A percentile compares a stretch with the other conserved stretches of the same genome.
Conservation (phyloP, 2,329 filamentous ascomycete genomes). For the Chaetothyriales sp. region DNA sequence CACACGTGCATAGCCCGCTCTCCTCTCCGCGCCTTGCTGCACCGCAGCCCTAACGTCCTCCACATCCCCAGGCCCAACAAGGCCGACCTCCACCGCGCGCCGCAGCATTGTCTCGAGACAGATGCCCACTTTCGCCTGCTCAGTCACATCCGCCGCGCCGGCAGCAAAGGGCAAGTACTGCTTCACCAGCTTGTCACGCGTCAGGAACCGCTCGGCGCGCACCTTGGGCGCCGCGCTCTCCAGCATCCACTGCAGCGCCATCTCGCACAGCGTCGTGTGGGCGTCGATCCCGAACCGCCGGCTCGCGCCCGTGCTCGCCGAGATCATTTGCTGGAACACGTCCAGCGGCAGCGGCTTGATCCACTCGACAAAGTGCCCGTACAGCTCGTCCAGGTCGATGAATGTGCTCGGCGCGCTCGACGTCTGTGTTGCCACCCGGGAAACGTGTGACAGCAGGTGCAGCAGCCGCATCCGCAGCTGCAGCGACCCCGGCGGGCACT, state of each 20-base stretch:
- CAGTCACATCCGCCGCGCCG: slow-evolving; percentile 42
- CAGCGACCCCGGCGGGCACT: slow-evolving; percentile 22
- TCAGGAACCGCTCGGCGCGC: slow-evolving; percentile 29
- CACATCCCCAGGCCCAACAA: slow-evolving; percentile 21
- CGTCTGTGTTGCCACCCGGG: slow-evolving; percentile 20
- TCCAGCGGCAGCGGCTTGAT: slow-evolving; percentile 31
- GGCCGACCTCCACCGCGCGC: slow-evolving; percentile 28
- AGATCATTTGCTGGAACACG: slow-evolving; percentile 31
- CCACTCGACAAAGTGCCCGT: slow-evolving; percentile 31
- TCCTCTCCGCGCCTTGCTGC: slow-evolving; percentile 37
- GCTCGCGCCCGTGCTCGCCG: slow-evolving; percentile 18
- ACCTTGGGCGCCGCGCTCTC: slow-evolving; percentile 26
- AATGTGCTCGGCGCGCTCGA: slow-evolving; percentile 19
- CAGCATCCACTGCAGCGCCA: slow-evolving; percentile 36
- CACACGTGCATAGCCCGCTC: slow-evolving; percentile 21
- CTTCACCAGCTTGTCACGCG: slow-evolving; percentile 35
- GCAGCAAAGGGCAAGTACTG: slow-evolving; percentile 55
- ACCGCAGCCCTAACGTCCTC: slow-evolving; percentile 30
- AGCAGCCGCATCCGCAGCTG: slow-evolving; percentile 32
- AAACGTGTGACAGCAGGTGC: slow-evolving; percentile 27
- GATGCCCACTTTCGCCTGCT: slow-evolving; percentile 60
- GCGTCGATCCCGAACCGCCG: slow-evolving; percentile 12
- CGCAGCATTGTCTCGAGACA: slow-evolving; percentile 51
- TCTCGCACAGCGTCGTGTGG: slow-evolving; percentile 39
- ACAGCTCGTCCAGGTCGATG: slow-evolving; percentile 25